Evolutionary conservation across 139 green algal genomes (phyloP).

Genomic region (Chlorella sp.): DNA sequence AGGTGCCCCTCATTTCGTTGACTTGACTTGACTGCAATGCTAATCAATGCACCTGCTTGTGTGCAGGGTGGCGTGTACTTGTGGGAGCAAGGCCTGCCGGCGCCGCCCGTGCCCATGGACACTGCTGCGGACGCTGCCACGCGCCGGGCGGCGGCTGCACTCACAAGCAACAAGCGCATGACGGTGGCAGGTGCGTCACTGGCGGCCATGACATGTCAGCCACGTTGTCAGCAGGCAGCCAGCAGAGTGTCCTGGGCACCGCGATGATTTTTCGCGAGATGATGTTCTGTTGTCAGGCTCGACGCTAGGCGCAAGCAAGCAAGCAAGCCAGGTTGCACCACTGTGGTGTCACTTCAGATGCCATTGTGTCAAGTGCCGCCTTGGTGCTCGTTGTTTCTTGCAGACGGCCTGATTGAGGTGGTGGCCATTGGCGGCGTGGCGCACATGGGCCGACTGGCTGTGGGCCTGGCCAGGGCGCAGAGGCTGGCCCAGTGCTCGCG

Average conservation of each 20-base stretch:
- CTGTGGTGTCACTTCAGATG: too few species aligned
- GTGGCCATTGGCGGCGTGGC: slow-evolving; percentile 63
- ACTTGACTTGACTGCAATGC: too few species aligned
- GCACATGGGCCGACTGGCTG: slow-evolving; percentile 74
- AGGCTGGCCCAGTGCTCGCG: slow-evolving; percentile 52
- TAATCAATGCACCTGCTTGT: neutral
- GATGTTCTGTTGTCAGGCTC: too few species aligned
- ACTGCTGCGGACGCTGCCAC: neutral
- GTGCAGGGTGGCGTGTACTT: slow-evolving; percentile 45
- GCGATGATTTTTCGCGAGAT: too few species aligned
- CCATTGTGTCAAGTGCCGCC: too few species aligned
- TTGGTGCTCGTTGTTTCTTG: too few species aligned
- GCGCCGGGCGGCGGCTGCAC: neutral
- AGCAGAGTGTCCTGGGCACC: too few species aligned
- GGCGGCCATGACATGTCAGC: too few species aligned
- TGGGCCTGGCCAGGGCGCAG: slow-evolving; percentile 55
- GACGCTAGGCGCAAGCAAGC: too few species aligned
- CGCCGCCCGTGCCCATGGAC: neutral
- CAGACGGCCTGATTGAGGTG: slow-evolving; percentile 51
- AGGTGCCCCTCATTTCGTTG: too few species aligned
- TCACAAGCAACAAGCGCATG: neutral
- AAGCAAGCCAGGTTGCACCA: too few species aligned
- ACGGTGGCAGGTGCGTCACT: neutral
- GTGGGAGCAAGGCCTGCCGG: slow-evolving; percentile 20
- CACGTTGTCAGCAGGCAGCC: too few species aligned